Evolutionary conservation across 257 asterid genomes (phyloP).

Genomic region (Jasminum sambac): DNA sequence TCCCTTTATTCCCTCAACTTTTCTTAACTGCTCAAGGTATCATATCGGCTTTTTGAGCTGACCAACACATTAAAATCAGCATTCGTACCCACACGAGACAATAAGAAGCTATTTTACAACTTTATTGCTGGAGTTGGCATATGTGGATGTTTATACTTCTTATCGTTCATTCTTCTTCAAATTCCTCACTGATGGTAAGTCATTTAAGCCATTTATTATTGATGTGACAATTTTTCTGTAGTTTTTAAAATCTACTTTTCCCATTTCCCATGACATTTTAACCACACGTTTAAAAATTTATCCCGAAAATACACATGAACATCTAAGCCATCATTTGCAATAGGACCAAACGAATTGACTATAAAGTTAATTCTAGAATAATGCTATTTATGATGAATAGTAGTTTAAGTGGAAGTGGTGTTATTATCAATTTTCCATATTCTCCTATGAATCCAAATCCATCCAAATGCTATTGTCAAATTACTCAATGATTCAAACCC

Average conservation of each 20-base stretch:
- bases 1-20: constrained; percentile 12
- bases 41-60: constrained; percentile 82
- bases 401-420: not conserved
- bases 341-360: not conserved
- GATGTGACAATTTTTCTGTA: not conserved
- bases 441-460: too few relatives aligned
- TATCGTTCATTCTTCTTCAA: constrained; percentile 69
- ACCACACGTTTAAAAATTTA: not conserved
- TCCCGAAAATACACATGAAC: not conserved
- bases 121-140: constrained; percentile 58
- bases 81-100: constrained; percentile 78
- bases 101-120: constrained; percentile 67
- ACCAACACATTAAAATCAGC: constrained; percentile 80
- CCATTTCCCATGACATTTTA: too few relatives aligned
- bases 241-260: too few relatives aligned
- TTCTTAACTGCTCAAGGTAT: constrained; percentile 52
- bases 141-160: constrained; percentile 54
- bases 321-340: not conserved
- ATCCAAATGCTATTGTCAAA: too few relatives aligned
- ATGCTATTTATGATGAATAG: not conserved
- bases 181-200: constrained; percentile 63
- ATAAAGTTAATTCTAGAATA: not conserved
- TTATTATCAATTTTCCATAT: not conserved
- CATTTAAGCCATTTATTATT: not conserved
- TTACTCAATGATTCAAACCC: too few relatives aligned